Evolutionary conservation across 257 asterid species (phyloP).

Genomic region (Nicotiana tomentosiformis): DNA sequence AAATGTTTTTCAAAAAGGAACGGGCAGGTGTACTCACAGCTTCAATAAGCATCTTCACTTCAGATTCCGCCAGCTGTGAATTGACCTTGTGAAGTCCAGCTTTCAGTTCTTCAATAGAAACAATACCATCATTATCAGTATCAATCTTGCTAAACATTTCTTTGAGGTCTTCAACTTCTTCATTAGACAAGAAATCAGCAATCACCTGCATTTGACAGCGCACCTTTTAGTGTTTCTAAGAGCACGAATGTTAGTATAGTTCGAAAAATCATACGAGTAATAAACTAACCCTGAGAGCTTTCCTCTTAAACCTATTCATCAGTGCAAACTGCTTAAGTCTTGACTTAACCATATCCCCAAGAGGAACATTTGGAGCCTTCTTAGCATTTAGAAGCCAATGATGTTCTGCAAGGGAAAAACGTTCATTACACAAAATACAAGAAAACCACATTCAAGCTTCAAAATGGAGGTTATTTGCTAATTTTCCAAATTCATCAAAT

Average conservation of each 20-base stretch:
- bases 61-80: constrained; percentile 68
- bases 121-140: constrained; percentile 74
- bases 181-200: constrained; percentile 90
- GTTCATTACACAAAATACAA: constrained; percentile 10
- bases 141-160: constrained; percentile 81
- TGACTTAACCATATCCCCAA: constrained; percentile 90
- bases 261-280: background rate
- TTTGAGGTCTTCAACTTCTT: constrained; percentile 86
- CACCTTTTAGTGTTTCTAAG: constrained; percentile 13
- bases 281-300: constrained; percentile 82
- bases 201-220: constrained; percentile 54
- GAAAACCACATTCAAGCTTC: background rate
- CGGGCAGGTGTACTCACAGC: constrained; percentile 49
- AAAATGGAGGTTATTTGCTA: background rate
- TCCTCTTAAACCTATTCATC: constrained; percentile 94
- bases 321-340: constrained; percentile 87
- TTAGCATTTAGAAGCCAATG: constrained; percentile 90
- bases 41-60: constrained; percentile 77
- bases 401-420: constrained; percentile 46
- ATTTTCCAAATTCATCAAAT: background rate
- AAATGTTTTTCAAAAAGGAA: background rate
- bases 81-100: constrained; percentile 59
- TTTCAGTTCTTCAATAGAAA: constrained; percentile 72
- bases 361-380: constrained; percentile 91
- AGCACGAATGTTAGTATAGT: background rate